Percentiles rank a stretch among this genome's conserved stretches.
These are phyloP conservation scores for Macadamia integrifolia DNA, from an alignment of 164 flowering plant species.

Conservation along the genomic window DNA sequence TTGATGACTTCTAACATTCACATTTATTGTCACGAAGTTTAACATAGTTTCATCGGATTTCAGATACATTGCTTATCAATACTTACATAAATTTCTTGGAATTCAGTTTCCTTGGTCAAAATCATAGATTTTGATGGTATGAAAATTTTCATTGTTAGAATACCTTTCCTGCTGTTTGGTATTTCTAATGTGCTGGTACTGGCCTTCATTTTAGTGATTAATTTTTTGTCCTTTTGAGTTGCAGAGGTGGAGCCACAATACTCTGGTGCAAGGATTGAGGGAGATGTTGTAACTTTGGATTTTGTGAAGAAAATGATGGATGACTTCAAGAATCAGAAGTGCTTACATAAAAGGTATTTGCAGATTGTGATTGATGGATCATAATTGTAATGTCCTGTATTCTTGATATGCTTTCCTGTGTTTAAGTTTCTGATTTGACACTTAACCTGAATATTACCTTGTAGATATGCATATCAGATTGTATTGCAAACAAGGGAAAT, in stretches of 20 bases:
- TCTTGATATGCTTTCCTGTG: neutral
- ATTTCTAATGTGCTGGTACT: neutral
- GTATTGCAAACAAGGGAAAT: conserved; percentile 81
- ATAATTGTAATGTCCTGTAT: no score
- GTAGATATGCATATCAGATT: conserved; percentile 89
- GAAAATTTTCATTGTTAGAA: no score
- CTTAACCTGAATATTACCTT: conserved; percentile 12
- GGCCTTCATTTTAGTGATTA: neutral
- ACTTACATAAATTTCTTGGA: no score
- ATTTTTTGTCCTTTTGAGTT: conserved; percentile 4
- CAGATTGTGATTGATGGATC: neutral
- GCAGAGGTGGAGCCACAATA: conserved; percentile 93
- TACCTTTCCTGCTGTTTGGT: neutral
- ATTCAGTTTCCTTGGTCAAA: no score
- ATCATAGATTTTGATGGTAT: no score
- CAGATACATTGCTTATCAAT: no score
- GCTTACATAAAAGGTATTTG: conserved; percentile 71
- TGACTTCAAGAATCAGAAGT: conserved; percentile 87
- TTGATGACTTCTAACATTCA: no score
- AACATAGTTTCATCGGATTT: no score
- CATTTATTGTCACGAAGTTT: no score
- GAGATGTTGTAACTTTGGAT: conserved; percentile 78
- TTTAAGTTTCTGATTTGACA: neutral
- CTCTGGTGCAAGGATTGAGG: conserved; percentile 93
- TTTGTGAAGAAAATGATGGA: conserved; percentile 97